These are phyloP conservation scores for Tephrocybe sp. DNA, from an alignment of 768 basidiomycete genomes.

Conservation along the genomic window DNA sequence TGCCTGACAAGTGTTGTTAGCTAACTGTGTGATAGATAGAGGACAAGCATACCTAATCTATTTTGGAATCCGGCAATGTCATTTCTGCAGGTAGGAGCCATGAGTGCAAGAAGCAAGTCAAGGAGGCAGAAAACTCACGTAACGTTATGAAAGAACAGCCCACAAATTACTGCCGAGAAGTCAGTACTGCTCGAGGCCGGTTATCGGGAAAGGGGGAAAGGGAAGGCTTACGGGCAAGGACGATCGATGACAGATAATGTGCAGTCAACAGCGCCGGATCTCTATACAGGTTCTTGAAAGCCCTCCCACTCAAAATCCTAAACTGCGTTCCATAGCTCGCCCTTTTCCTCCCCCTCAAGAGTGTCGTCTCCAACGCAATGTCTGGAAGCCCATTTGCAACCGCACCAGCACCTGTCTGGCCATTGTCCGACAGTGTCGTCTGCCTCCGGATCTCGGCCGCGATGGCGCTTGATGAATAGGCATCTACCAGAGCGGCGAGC, in stretches of 20 bases:
- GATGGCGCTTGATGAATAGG: slow-evolving; percentile 68
- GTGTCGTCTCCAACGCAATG: slow-evolving; percentile 62
- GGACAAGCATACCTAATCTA: slow-evolving; percentile 64
- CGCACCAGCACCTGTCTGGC: slow-evolving; percentile 15
- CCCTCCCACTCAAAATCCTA: slow-evolving; percentile 88
- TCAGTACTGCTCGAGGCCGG: slow-evolving; percentile 1
- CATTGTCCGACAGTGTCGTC: slow-evolving; percentile 37
- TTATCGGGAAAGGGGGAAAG: slow-evolving; percentile 21
- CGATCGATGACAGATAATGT: slow-evolving; percentile 86
- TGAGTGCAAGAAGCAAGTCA: neutral
- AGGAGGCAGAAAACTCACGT: slow-evolving; percentile 44
- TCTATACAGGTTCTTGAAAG: slow-evolving; percentile 97
- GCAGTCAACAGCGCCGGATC: slow-evolving; percentile 90
- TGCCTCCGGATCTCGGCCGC: slow-evolving; percentile 66
- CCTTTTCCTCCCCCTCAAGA: slow-evolving; percentile 72
- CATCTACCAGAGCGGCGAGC: slow-evolving; percentile 70
- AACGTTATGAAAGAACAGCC: slow-evolving; percentile 89
- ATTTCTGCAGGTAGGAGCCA: slow-evolving; percentile 42
- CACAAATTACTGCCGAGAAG: slow-evolving; percentile 71
- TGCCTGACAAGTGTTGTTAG: slow-evolving; percentile 60
- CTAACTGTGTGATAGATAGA: too few species aligned
- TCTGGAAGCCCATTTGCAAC: slow-evolving; percentile 56
- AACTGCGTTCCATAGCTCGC: slow-evolving; percentile 93
- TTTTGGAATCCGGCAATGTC: slow-evolving; percentile 99
- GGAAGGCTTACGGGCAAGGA: slow-evolving; percentile 69